Base-by-base conservation (phyloP, 495 filamentous ascomycete genomes). In the Hyphodiscus hymeniophilus region DNA sequence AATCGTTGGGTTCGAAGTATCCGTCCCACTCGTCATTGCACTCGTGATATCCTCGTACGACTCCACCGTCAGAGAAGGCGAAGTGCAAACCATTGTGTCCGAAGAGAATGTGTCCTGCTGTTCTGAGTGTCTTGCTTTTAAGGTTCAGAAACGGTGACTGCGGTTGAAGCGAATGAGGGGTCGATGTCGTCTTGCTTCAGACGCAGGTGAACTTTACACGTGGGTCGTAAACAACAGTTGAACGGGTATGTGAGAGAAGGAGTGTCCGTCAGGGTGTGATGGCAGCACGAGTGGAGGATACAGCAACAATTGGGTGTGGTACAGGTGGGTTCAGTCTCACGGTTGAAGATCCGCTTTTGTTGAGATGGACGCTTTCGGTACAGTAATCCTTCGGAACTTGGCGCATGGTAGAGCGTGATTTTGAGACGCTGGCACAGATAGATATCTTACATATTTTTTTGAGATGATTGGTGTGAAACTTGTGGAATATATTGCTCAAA, bases 21-120 rank as follows among this genome's bases (percentile, higher is more conserved):
- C 60, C 3, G 61, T 62, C 5, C 59, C 59, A 17, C 60, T 62
- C 7, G 71, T 15, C 8, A 17, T 54, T 11, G 49, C 52, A 17
- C 44, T 39, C 15, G 23, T 36, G 2, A 36, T 50, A 24, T 55
- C 55, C n/a, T 58, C 58, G 32, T 56, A 58, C 11, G 36, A 32
- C 44, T 56, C 58, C 7, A 61, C 45, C 38, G 51, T 56, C 32
- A 61, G 28, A n/a, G 56, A 50, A 12, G 58, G 48, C 15, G 35
- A 42, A 18, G 57, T 46, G 39, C 51, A 57, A 26, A 17, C 45
- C 57, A 60, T 60, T 3, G 32, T 49, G 26, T 10, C 26, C 10
- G 26, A 28, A 28, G 4, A 28, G 26, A 5, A 28, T 28, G 26
- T 28, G 5, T 28, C 26, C 26, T 28, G 5, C 26, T 28, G 4